Conservation (phyloP, 2,329 filamentous ascomycete species). For the Exophiala spinifera region DNA sequence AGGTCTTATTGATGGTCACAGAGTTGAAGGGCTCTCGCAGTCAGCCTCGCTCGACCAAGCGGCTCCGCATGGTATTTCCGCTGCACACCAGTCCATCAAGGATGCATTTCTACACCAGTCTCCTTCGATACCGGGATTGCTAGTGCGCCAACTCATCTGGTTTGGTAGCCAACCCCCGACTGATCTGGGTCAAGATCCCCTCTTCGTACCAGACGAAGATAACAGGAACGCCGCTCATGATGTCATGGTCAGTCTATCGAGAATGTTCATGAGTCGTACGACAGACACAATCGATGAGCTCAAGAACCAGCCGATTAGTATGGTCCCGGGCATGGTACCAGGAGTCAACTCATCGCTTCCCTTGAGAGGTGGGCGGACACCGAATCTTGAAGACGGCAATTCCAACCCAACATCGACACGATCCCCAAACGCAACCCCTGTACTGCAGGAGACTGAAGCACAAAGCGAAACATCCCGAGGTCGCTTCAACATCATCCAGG, state of each 20-base stretch:
- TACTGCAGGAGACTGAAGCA: slow-evolving; percentile 1
- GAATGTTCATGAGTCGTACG: background rate
- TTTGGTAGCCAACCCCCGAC: slow-evolving; percentile 1
- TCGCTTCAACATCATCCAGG: slow-evolving; percentile 23
- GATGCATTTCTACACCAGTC: slow-evolving; percentile 11
- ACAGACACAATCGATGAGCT: slow-evolving; percentile 9
- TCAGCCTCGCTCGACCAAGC: slow-evolving; percentile 23
- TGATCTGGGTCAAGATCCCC: background rate
- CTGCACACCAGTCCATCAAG: slow-evolving; percentile 16
- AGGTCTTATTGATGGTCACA: slow-evolving; percentile 76
- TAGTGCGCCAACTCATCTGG: slow-evolving; percentile 17
- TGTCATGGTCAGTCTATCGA: slow-evolving; percentile 11
- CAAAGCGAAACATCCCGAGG: slow-evolving; percentile 23
- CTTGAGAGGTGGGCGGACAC: slow-evolving; percentile 9
- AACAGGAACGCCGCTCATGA: slow-evolving; percentile 7
- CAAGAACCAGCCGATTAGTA: slow-evolving; percentile 21
- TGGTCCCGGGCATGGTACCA: slow-evolving; percentile 14
- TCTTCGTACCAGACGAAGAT: slow-evolving; percentile 10
- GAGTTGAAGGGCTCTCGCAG: slow-evolving; percentile 52
- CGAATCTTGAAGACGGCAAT: slow-evolving; percentile 1
- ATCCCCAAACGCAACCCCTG: slow-evolving; percentile 7
- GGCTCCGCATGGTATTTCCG: slow-evolving; percentile 8
- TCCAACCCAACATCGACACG: slow-evolving; percentile 11
- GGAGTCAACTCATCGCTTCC: slow-evolving; percentile 5
- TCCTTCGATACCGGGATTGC: slow-evolving; percentile 1